Evolutionary conservation across 2,329 filamentous ascomycete species (phyloP), one percentile per base, ranked within the genome.

Genomic region (Corinectria fuckeliana): DNA sequence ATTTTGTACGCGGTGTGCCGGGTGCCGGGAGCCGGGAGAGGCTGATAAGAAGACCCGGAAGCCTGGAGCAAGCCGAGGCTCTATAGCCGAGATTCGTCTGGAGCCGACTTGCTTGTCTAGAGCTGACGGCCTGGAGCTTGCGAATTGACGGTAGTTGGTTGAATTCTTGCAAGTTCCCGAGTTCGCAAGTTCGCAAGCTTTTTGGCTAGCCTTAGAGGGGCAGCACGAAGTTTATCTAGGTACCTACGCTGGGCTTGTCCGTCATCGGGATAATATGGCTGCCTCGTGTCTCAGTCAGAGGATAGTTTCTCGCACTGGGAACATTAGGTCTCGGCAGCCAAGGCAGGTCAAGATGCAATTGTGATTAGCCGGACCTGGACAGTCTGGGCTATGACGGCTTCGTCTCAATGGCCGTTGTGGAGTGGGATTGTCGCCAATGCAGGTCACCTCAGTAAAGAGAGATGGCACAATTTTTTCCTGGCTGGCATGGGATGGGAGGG

Each of bases 1-100:
- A 62, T 51, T 51, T 32, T 30, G 58, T 41, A 44, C 36, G 32
- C 49, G 48, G 50, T 38, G 62, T 61, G 53, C 56, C 53, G 61
- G 52, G 52, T 42, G 41, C 30, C 41, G 30, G 42, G 36, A 11
- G 56, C 32, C 32, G 32, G 32, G 47, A 34, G n/a, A 39, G 44
- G 57, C 57, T 51, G 54, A 23, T 58, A 59, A 28, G 34, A 49
- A 58, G 39, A 58, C 36, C 39, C 44, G 60, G 55, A 48, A 38
- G 42, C 5, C 18, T 14, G 14, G 34, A n/a, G 9, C 32, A n/a
- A n/a, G n/a, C n/a, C n/a, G n/a, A n/a, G n/a, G n/a, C n/a, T n/a
- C n/a, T n/a, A n/a, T n/a, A n/a, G n/a, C n/a, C n/a, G n/a, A n/a
- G n/a, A n/a, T n/a, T n/a, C n/a, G n/a, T n/a, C 57, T 28, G 45